Base-by-base conservation (phyloP, 106 monocot genomes). In the Apostasia ramifera region DNA sequence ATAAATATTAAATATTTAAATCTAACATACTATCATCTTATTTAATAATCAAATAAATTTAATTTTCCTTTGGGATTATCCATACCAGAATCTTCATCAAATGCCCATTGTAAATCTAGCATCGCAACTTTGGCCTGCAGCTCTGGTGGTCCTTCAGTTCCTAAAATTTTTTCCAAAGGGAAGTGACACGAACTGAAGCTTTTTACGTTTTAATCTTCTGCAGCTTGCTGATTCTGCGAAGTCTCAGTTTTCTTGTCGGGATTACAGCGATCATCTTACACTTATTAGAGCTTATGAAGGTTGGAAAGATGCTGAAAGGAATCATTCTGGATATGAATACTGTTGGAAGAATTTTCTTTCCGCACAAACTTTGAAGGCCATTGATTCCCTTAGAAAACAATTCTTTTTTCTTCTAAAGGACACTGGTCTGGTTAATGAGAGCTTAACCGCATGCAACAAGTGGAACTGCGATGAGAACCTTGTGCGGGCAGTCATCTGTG, bases 321-420 rank as follows among this genome's bases (percentile, higher is more conserved):
- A 87, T 49, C 90, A 76, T 78, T 77, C 81, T 58, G 98, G 93
- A 53, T 93, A 99, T 61, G 93, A 99, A 49, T 99, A 83, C 67
- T 99, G 98, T 77, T 93, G 98, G 98, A 88, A 79, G 71, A 98
- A 99, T 76, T 99, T 93, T 68, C 87, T 99, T 64, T 99, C 98
- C 43, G 82, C 51, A 4, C 98, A 99, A 61, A 99, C 98, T 57
- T 76, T 93, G 45, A 87, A 85, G 64, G 98, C 98, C 26, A 86
- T 99, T 12, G 90, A 93, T 70, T 90, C 98, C 73, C 93, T 99
- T 67, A 74, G 83, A 51, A 93, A 86, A 59, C 98, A 99, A 61
- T 93, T 99, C 70, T 59, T 80, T 53, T 88, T 71, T 74, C 89
- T 99, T 40, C 85, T 99, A 3, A 93, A 82, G 47, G 98, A 99